A percentile compares a stretch with the other conserved stretches of the same genome.
Conservation (phyloP, 2,329 filamentous ascomycete species). For the Apiospora kogelbergensis region DNA sequence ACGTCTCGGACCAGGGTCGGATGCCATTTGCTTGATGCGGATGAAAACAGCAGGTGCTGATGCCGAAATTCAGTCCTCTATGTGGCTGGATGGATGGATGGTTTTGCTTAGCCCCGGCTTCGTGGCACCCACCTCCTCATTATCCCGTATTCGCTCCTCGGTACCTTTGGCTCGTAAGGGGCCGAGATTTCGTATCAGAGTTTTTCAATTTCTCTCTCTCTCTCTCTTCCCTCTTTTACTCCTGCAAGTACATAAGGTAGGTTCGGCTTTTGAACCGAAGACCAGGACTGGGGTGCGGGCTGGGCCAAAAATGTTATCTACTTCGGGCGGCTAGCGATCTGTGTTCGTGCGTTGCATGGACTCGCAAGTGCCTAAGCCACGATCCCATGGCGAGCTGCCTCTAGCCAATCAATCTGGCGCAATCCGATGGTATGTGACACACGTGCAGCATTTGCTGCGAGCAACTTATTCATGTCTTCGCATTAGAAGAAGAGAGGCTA, state of each 20-base stretch:
- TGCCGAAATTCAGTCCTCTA: not conserved
- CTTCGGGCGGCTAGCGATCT: not conserved
- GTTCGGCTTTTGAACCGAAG: no score
- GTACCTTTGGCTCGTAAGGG: not conserved
- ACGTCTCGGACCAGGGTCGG: not conserved
- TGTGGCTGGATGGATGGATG: not conserved
- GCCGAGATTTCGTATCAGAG: not conserved
- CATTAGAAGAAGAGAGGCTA: not conserved
- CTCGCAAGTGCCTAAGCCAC: conserved; percentile 1
- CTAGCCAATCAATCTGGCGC: not conserved
- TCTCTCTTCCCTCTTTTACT: not conserved
- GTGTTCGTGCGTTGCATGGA: not conserved
- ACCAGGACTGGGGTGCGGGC: not conserved
- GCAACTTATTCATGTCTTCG: not conserved
- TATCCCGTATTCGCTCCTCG: not conserved
- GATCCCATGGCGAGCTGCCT: not conserved
- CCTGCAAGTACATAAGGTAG: not conserved
- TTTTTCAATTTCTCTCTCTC: not conserved
- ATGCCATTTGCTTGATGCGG: not conserved
- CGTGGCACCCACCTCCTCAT: not conserved
- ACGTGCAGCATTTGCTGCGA: not conserved
- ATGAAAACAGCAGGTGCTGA: not conserved
- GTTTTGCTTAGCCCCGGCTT: not conserved
- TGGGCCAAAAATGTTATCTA: not conserved
- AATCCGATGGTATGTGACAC: not conserved